Conservation (phyloP, 495 filamentous ascomycete species). For the Penicillium coffeae region DNA sequence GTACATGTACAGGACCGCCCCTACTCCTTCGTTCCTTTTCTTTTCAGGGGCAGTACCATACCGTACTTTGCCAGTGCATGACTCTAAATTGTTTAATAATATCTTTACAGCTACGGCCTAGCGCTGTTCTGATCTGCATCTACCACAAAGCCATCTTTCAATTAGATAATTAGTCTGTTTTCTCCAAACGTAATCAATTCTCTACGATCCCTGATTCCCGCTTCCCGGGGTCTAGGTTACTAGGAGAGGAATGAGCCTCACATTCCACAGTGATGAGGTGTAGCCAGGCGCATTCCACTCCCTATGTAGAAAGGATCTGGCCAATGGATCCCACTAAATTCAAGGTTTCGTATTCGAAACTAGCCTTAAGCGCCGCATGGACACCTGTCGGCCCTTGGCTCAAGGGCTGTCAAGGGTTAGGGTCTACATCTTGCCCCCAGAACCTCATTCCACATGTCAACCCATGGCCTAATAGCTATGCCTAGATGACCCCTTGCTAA, state of each 20-base stretch:
- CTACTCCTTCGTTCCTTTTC: slow-evolving; percentile 3
- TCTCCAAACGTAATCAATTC: no score
- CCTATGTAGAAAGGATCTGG: slow-evolving; percentile 1
- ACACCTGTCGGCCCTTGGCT: not conserved
- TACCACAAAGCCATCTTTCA: not conserved
- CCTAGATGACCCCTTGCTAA: slow-evolving; percentile 14
- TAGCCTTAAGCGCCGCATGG: not conserved
- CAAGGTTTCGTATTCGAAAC: slow-evolving; percentile 2
- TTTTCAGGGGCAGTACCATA: slow-evolving; percentile 10
- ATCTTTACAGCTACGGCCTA: slow-evolving; percentile 11
- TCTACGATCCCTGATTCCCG: no score
- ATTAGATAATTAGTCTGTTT: no score
- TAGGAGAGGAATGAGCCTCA: slow-evolving; percentile 10
- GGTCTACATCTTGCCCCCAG: slow-evolving; percentile 1
- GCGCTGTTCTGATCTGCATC: slow-evolving; percentile 8
- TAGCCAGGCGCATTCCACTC: slow-evolving; percentile 15
- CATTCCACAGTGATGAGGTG: slow-evolving; percentile 14
- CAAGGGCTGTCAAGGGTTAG: not conserved
- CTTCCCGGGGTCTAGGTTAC: not conserved
- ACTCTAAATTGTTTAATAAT: slow-evolving; percentile 32
- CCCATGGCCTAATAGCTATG: slow-evolving; percentile 14
- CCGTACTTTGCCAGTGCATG: slow-evolving; percentile 18
- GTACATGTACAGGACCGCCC: slow-evolving; percentile 24
- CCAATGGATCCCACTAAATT: not conserved
- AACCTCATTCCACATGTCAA: slow-evolving; percentile 23